A percentile compares a stretch with the other conserved stretches of the same genome.
Conservation (phyloP, 805 yeast genomes). For the Alloascoidea hylecoeti region DNA sequence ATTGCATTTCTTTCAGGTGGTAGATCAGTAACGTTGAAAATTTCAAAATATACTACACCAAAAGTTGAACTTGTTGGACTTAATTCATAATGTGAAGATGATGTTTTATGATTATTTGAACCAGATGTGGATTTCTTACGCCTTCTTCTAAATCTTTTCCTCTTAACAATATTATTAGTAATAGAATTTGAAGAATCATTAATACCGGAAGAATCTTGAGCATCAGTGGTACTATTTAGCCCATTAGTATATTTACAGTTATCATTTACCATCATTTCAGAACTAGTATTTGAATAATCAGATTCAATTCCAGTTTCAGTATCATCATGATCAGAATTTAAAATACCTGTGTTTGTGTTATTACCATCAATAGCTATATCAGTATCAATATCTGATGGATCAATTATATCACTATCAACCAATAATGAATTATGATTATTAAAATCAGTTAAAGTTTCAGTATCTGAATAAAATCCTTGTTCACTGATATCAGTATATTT, state of each 20-base stretch:
- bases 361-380: too few relatives aligned
- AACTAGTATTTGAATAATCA: too few relatives aligned
- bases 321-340: neutral
- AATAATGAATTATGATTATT: neutral
- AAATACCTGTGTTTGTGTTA: too few relatives aligned
- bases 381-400: too few relatives aligned
- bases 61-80: conserved; percentile 12
- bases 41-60: conserved; percentile 71
- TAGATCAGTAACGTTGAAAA: conserved; percentile 56
- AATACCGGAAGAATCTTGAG: conserved; percentile 2
- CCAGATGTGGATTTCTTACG: conserved; percentile 1
- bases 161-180: neutral
- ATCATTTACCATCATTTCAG: neutral
- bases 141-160: neutral
- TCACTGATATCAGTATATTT: neutral
- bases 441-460: neutral
- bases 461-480: conserved; percentile 3
- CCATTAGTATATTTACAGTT: neutral
- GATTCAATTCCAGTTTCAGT: neutral
- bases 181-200: neutral
- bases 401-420: too few relatives aligned
- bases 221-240: neutral
- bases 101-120: conserved; percentile 5
- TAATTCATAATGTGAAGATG: conserved; percentile 13
- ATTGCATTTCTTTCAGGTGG: conserved; percentile 63